Conservation (phyloP, 805 yeast genomes). For the Hanseniaspora pseudoguilliermondii region DNA sequence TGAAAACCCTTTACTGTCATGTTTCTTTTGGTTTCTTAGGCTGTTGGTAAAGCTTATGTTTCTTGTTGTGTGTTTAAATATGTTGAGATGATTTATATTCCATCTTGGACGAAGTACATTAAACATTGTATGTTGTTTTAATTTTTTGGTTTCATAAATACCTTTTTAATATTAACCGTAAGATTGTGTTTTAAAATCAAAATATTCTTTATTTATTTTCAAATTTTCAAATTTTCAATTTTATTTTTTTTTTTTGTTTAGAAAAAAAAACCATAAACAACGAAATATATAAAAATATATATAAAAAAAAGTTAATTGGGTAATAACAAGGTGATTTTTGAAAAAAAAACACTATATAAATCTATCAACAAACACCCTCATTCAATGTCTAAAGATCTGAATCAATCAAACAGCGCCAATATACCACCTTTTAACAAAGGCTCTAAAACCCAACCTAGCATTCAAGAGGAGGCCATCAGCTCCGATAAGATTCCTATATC, state of each 20-base stretch:
- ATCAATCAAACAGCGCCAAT: not conserved
- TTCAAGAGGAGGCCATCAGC: not conserved
- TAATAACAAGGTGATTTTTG: no score
- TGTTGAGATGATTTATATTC: not conserved
- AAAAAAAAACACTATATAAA: no score
- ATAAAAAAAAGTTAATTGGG: no score
- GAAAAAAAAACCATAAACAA: no score
- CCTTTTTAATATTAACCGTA: no score
- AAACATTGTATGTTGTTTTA: not conserved
- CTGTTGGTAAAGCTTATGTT: not conserved
- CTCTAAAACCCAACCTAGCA: not conserved
- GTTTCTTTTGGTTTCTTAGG: constrained; percentile 18
- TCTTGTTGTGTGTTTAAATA: not conserved
- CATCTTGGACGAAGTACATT: not conserved
- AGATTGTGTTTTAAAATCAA: no score
- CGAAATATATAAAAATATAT: no score
- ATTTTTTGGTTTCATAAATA: no score
- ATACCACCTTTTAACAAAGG: not conserved
- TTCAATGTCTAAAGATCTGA: not conserved
- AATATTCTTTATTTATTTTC: no score
- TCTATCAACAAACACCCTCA: not conserved
- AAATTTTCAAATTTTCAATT: no score
- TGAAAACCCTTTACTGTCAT: constrained; percentile 18
- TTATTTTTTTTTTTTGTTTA: no score
- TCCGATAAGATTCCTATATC: not conserved